phyloP scores from a whole-genome alignment of 163 green algal genomes.

The Picocystis sp. region DNA sequence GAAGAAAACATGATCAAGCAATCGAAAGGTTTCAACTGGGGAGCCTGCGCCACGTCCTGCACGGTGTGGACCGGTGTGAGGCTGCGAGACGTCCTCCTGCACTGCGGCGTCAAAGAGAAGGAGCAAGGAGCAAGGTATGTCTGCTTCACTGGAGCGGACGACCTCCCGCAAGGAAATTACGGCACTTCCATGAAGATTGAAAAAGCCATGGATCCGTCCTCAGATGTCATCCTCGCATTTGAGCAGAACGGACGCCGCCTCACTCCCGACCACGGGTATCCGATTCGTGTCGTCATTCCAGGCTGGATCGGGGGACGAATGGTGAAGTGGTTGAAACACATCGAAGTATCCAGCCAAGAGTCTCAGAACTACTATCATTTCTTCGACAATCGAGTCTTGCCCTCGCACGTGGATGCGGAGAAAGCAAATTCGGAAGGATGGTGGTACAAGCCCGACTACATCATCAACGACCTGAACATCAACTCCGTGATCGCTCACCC shows the following conservation, averaged over 20 bases:
- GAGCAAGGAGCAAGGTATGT: constrained; percentile 40
- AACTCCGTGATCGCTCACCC: constrained; percentile 71
- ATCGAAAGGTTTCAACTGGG: constrained; percentile 91
- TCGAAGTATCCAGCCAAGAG: constrained; percentile 52
- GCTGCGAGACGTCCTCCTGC: constrained; percentile 60
- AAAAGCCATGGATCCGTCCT: constrained; percentile 64
- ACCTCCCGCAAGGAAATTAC: constrained; percentile 56
- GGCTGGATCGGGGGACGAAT: constrained; percentile 89
- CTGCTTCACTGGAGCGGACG: constrained; percentile 57
- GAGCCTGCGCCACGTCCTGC: constrained; percentile 21
- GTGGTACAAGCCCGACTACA: constrained; percentile 81
- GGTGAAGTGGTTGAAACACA: constrained; percentile 84
- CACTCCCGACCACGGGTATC: constrained; percentile 84
- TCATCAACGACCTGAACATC: constrained; percentile 98
- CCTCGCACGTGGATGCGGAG: constrained; percentile 72
- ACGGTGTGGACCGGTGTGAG: constrained; percentile 69
- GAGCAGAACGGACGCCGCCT: constrained; percentile 79
- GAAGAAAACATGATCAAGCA: constrained; percentile 98
- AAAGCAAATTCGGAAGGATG: constrained; percentile 62
- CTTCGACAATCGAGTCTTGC: constrained; percentile 90
- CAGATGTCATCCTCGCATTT: constrained; percentile 83
- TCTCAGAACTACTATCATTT: constrained; percentile 91
- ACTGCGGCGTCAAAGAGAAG: constrained; percentile 35
- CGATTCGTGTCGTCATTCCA: constrained; percentile 84
- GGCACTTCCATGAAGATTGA: constrained; percentile 56